Conservation (phyloP, 108 stramenopile genomes). For the Cyclotella atomus region DNA sequence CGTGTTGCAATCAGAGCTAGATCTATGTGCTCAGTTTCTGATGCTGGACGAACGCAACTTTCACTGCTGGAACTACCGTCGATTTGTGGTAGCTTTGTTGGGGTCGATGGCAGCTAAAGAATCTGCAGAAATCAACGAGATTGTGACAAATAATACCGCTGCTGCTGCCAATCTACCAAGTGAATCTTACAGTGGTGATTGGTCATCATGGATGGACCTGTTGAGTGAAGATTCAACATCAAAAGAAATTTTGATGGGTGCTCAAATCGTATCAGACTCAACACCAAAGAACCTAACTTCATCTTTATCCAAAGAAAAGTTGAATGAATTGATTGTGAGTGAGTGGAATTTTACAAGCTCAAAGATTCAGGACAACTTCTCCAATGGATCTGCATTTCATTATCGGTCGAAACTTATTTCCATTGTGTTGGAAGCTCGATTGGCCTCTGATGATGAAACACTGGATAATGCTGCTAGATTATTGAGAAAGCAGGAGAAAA, state of each 20-base stretch:
- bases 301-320: constrained; percentile 18
- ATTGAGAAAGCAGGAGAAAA: neutral
- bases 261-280: constrained; percentile 47
- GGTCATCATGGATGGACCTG: constrained; percentile 33
- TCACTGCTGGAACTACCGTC: constrained; percentile 98
- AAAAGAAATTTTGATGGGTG: constrained; percentile 51
- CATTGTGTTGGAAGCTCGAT: constrained; percentile 33
- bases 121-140: neutral
- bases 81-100: constrained; percentile 67
- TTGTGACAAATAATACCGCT: neutral
- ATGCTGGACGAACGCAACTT: constrained; percentile 95
- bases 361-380: constrained; percentile 93
- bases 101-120: constrained; percentile 34
- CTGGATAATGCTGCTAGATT: neutral
- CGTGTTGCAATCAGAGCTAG: constrained; percentile 69
- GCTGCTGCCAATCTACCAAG: neutral
- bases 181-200: constrained; percentile 25
- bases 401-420: constrained; percentile 88
- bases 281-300: constrained; percentile 1
- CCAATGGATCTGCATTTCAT: constrained; percentile 98
- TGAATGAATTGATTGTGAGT: constrained; percentile 45
- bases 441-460: neutral
- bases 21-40: constrained; percentile 84
- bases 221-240: neutral
- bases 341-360: constrained; percentile 91